Percentiles rank a stretch among this genome's conserved stretches.
Conservation (phyloP, 805 yeast species). For the Blastobotrys robertii region DNA sequence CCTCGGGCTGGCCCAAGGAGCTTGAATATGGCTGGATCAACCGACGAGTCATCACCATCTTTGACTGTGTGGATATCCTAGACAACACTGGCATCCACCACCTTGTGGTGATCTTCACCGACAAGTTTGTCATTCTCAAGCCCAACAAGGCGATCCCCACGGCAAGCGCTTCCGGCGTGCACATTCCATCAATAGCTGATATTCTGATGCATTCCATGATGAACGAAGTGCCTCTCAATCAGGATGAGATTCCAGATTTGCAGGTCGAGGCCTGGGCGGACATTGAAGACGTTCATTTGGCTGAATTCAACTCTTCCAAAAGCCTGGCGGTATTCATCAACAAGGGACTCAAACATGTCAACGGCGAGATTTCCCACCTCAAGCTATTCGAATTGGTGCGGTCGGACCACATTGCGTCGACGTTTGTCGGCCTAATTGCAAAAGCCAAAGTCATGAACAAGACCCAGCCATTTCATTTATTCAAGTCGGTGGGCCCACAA, state of each 20-base stretch:
- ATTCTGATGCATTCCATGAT: constrained; percentile 81
- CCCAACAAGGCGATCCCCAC: constrained; percentile 38
- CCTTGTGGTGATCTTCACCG: constrained; percentile 71
- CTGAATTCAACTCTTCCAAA: constrained; percentile 32
- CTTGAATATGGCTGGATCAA: constrained; percentile 83
- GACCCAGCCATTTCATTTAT: constrained; percentile 78
- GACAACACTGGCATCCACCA: constrained; percentile 30
- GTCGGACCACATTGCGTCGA: constrained; percentile 24
- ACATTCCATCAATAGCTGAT: constrained; percentile 59
- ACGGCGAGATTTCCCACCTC: constrained; percentile 8
- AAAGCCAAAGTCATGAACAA: constrained; percentile 69
- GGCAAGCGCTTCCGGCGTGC: constrained; percentile 24
- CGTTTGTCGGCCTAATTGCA: constrained; percentile 47
- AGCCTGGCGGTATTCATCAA: constrained; percentile 23
- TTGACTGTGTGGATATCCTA: constrained; percentile 35
- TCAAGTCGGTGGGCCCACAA: constrained; percentile 35
- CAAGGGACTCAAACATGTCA: constrained; percentile 9
- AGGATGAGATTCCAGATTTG: constrained; percentile 52
- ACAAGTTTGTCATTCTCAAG: constrained; percentile 54
- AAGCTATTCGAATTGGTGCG: constrained; percentile 19
- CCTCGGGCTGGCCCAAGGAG: constrained; percentile 79
- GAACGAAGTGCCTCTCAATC: constrained; percentile 64
- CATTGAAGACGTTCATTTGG: constrained; percentile 45
- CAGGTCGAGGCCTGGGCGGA: constrained; percentile 59
- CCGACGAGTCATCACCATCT: constrained; percentile 74